These are phyloP conservation scores for Phytophthora crassamura DNA, from an alignment of 352 stramenopile species.

Conservation along the genomic window DNA sequence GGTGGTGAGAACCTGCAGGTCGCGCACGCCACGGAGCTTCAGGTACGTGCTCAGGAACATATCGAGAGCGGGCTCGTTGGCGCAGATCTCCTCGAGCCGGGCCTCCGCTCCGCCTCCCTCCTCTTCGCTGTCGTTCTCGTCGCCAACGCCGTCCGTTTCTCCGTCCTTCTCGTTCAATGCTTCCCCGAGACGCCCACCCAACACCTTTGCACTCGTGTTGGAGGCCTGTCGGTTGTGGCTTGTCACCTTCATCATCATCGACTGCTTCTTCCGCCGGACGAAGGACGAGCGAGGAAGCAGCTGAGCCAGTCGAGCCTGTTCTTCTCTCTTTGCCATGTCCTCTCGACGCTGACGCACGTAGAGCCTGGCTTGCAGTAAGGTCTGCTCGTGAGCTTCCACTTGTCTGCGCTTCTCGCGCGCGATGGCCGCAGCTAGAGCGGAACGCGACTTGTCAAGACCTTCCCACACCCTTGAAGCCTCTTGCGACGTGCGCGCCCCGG, in stretches of 20 bases:
- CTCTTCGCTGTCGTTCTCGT: slow-evolving; percentile 25
- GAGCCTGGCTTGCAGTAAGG: slow-evolving; percentile 42
- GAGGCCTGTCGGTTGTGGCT: slow-evolving; percentile 34
- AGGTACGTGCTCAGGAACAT: slow-evolving; percentile 68
- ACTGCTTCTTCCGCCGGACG: slow-evolving; percentile 71
- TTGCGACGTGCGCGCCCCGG: slow-evolving; percentile 57
- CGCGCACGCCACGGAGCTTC: slow-evolving; percentile 48
- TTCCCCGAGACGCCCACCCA: slow-evolving; percentile 19
- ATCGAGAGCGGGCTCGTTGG: slow-evolving; percentile 58
- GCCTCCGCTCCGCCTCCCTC: slow-evolving; percentile 33
- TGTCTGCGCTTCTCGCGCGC: slow-evolving; percentile 55
- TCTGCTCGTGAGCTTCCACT: slow-evolving; percentile 36
- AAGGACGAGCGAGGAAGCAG: slow-evolving; percentile 72
- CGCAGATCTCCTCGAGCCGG: slow-evolving; percentile 59
- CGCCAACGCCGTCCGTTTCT: not conserved
- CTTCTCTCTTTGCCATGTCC: slow-evolving; percentile 63
- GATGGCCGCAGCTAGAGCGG: slow-evolving; percentile 46
- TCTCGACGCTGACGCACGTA: slow-evolving; percentile 56
- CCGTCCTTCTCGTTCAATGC: slow-evolving; percentile 28
- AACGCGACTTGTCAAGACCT: slow-evolving; percentile 53
- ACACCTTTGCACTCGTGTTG: slow-evolving; percentile 9
- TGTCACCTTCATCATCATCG: slow-evolving; percentile 66
- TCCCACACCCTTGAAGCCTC: slow-evolving; percentile 66
- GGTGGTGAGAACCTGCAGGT: slow-evolving; percentile 58
- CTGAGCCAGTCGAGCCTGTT: slow-evolving; percentile 62